Evolutionary conservation across 2,329 filamentous ascomycete species (phyloP).

Genomic region (Cercospora sojina): DNA sequence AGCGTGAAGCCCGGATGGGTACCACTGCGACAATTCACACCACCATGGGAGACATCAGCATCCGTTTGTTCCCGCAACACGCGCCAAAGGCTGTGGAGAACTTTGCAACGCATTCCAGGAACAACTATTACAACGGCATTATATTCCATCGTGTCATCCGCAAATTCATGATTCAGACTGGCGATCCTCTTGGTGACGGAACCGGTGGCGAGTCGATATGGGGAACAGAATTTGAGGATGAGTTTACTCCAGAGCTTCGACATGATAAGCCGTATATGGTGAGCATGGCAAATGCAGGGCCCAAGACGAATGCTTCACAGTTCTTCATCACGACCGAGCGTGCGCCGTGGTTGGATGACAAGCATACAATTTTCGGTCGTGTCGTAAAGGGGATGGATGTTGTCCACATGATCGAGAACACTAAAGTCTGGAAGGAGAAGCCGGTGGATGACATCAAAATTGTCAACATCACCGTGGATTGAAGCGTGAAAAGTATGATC

Average conservation of each 20-base stretch:
- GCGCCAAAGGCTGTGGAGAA: constrained; percentile 96
- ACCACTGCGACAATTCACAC: constrained; percentile 85
- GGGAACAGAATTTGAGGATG: constrained; percentile 89
- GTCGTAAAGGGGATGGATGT: constrained; percentile 90
- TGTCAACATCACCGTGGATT: constrained; percentile 65
- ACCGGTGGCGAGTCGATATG: constrained; percentile 90
- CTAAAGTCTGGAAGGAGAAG: constrained; percentile 83
- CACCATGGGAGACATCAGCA: constrained; percentile 87
- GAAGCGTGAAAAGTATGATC: neutral
- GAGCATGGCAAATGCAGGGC: constrained; percentile 96
- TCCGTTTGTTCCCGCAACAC: constrained; percentile 87
- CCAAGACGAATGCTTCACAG: constrained; percentile 91
- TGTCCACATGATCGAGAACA: constrained; percentile 92
- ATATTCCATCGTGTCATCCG: constrained; percentile 97
- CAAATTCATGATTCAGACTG: constrained; percentile 96
- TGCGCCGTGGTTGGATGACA: constrained; percentile 92
- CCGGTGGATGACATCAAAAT: constrained; percentile 98
- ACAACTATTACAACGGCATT: constrained; percentile 94
- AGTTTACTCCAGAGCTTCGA: constrained; percentile 77
- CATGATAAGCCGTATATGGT: constrained; percentile 96
- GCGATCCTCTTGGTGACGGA: constrained; percentile 83
- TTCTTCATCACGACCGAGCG: constrained; percentile 99
- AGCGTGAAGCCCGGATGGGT: constrained; percentile 68
- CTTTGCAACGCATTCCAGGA: constrained; percentile 86
- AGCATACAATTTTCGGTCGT: constrained; percentile 93